Percentiles rank a stretch among this genome's conserved stretches.
These are phyloP conservation scores for Citrus mangshanensis DNA, from an alignment of 345 rosid genomes.

Conservation along the genomic window DNA sequence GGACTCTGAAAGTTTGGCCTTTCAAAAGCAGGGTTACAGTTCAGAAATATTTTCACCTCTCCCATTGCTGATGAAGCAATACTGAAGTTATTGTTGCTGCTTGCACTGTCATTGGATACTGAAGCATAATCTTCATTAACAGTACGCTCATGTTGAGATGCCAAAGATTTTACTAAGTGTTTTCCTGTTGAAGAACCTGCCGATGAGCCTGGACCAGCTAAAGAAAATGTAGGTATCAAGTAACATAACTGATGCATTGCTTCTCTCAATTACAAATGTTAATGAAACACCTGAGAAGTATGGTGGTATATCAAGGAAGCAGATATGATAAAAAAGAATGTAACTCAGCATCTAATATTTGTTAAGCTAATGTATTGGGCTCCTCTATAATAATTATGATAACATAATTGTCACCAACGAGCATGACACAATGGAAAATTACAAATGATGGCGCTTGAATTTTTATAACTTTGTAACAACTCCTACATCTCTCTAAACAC, in stretches of 20 bases:
- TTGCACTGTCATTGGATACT: slow-evolving; percentile 5
- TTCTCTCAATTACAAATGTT: not conserved
- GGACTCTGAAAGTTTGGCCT: slow-evolving; percentile 14
- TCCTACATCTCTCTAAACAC: not conserved
- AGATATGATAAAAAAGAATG: not conserved
- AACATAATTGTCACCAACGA: not conserved
- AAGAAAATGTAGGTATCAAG: not conserved
- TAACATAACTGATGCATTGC: not conserved
- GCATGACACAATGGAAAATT: not conserved
- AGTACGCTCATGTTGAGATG: not conserved
- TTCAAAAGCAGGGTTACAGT: not conserved
- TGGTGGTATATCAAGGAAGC: not conserved
- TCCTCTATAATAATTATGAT: not conserved
- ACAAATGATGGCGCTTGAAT: not conserved
- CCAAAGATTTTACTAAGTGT: not conserved
- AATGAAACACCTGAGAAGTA: not conserved
- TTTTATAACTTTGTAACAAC: not conserved
- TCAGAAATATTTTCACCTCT: slow-evolving; percentile 26
- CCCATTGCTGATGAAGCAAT: slow-evolving; percentile 24
- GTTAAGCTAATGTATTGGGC: not conserved
- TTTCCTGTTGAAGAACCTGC: slow-evolving; percentile 7
- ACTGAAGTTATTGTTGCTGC: slow-evolving; percentile 1
- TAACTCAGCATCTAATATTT: not conserved
- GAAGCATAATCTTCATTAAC: slow-evolving; percentile 6
- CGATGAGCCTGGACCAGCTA: not conserved